Conservation (phyloP, 345 rosid species). For the Eucalyptus pauciflora region DNA sequence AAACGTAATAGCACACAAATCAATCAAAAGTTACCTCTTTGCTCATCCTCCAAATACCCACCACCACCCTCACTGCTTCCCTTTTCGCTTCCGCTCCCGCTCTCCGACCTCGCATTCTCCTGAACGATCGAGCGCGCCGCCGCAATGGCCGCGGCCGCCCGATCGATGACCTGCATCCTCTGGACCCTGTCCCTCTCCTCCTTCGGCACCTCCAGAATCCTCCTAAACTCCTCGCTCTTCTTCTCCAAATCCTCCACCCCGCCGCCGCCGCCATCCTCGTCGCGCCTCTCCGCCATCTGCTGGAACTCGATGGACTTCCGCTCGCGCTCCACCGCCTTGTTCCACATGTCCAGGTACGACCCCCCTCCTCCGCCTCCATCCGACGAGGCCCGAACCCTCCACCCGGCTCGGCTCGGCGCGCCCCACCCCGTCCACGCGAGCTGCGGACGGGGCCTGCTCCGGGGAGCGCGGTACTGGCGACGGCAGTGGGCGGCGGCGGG, state of each 20-base stretch:
- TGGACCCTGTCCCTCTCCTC: constrained; percentile 82
- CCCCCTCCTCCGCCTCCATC: constrained; percentile 27
- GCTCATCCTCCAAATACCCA: neutral
- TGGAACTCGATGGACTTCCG: constrained; percentile 55
- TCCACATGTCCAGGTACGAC: constrained; percentile 84
- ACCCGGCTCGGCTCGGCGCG: neutral
- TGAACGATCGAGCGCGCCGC: constrained; percentile 57
- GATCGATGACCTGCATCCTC: constrained; percentile 77
- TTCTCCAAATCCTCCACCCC: constrained; percentile 27
- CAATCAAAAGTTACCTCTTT: neutral
- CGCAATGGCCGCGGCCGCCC: constrained; percentile 74
- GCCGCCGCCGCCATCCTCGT: neutral
- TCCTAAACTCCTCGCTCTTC: constrained; percentile 71
- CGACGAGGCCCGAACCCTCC: constrained; percentile 17
- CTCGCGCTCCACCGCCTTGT: constrained; percentile 62
- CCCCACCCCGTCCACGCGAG: constrained; percentile 19
- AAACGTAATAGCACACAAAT: neutral
- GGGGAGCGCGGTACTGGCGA: neutral
- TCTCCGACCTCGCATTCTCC: constrained; percentile 5
- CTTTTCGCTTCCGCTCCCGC: neutral
- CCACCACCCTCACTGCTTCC: neutral
- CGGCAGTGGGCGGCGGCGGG: neutral
- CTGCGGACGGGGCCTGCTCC: neutral
- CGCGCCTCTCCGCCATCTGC: constrained; percentile 14
- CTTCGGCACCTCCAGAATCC: constrained; percentile 49